Percentiles rank a stretch among this genome's conserved stretches.
phyloP scores from a whole-genome alignment of 2,329 filamentous ascomycete genomes.

The Xylariaceae sp. region DNA sequence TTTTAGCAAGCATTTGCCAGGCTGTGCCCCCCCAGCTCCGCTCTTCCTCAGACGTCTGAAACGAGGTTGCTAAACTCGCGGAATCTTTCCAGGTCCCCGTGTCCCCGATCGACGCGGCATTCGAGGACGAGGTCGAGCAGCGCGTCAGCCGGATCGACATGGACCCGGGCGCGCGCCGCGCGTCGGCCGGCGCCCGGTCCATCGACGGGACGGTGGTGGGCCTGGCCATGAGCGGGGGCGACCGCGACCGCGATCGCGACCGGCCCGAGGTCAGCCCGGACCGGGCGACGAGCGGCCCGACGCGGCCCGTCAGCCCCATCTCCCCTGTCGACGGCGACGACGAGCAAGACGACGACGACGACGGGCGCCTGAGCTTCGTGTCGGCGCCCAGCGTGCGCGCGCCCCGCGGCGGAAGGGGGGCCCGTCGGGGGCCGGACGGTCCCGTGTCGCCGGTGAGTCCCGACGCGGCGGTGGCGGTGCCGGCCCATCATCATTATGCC shows the following conservation, averaged over 20 bases:
- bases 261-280: too few species aligned
- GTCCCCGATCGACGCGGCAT: conserved; percentile 18
- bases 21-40: too few species aligned
- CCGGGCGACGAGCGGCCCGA: not conserved
- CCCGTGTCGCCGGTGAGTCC: conserved; percentile 16
- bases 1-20: too few species aligned
- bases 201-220: too few species aligned
- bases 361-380: conserved; percentile 12
- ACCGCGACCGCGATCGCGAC: too few species aligned
- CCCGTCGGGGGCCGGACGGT: conserved; percentile 1
- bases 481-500: too few species aligned
- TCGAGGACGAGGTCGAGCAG: conserved; percentile 8
- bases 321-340: conserved; percentile 13
- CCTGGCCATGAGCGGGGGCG: too few species aligned
- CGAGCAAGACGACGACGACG: conserved; percentile 3
- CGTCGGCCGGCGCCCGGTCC: not conserved
- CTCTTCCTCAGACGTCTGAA: too few species aligned
- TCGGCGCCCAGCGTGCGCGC: conserved; percentile 7
- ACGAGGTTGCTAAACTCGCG: too few species aligned
- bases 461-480: too few species aligned
- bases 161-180: not conserved
- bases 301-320: conserved; percentile 7
- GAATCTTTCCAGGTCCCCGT: too few species aligned
- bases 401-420: too few species aligned
- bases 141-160: not conserved